These are phyloP conservation scores for Arabidopsis lyrata DNA, from an alignment of 441 rosid species.

Conservation along the genomic window DNA sequence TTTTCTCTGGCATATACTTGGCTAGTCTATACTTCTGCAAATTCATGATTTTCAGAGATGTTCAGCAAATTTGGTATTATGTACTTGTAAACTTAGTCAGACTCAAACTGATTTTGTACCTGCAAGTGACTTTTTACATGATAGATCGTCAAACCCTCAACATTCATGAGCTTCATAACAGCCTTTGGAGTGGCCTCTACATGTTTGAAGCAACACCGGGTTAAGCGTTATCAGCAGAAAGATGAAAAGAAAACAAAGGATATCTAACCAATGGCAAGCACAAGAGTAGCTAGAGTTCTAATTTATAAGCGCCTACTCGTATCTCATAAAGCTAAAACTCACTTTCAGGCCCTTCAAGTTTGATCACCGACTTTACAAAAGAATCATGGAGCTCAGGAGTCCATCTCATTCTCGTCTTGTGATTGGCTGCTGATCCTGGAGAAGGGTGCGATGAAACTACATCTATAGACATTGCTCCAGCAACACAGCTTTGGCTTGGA, in stretches of 20 bases:
- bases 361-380: slow-evolving; percentile 73
- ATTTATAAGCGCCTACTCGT: slow-evolving; percentile 1
- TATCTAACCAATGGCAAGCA: slow-evolving; percentile 11
- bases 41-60: slow-evolving; percentile 30
- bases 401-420: slow-evolving; percentile 94
- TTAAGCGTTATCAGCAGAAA: slow-evolving; percentile 21
- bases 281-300: slow-evolving; percentile 7
- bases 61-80: slow-evolving; percentile 18
- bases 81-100: slow-evolving; percentile 17
- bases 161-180: slow-evolving; percentile 87
- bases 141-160: slow-evolving; percentile 84
- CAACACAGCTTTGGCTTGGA: slow-evolving; percentile 48
- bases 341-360: slow-evolving; percentile 95
- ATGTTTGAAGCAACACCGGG: slow-evolving; percentile 37
- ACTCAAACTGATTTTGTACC: slow-evolving; percentile 51
- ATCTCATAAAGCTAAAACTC: slow-evolving; percentile 40
- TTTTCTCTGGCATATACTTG: slow-evolving; percentile 86
- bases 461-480: slow-evolving; percentile 49
- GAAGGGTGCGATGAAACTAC: slow-evolving; percentile 55
- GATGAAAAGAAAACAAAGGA: slow-evolving; percentile 22
- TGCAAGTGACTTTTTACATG: slow-evolving; percentile 96
- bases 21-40: slow-evolving; percentile 92
- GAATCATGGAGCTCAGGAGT: slow-evolving; percentile 87
- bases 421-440: slow-evolving; percentile 55
- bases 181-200: slow-evolving; percentile 96